Evolutionary conservation across 257 asterid species (phyloP).

Genomic region (Solanum peruvianum): DNA sequence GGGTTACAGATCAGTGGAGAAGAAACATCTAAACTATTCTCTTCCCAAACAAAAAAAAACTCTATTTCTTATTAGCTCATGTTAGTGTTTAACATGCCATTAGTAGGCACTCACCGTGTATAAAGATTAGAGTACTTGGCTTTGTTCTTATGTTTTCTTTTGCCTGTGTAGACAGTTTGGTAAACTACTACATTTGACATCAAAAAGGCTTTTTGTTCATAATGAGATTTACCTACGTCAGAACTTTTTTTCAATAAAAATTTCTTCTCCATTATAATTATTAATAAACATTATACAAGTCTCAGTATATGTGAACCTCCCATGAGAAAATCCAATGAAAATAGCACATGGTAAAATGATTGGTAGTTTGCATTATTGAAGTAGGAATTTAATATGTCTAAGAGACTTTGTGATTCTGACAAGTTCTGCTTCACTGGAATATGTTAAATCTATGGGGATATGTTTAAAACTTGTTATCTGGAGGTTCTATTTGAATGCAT

Average conservation of each 20-base stretch:
- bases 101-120: neutral
- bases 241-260: neutral
- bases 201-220: neutral
- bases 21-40: slow-evolving; percentile 5
- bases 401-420: neutral
- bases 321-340: neutral
- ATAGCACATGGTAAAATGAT: neutral
- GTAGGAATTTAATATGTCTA: neutral
- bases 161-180: neutral
- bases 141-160: neutral
- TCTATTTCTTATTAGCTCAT: neutral
- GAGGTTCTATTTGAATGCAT: neutral
- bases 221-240: neutral
- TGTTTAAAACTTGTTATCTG: neutral
- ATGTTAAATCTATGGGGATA: neutral
- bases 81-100: neutral
- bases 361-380: neutral
- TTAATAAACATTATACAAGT: no score
- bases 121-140: neutral
- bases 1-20: slow-evolving; percentile 16
- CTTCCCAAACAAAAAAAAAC: neutral
- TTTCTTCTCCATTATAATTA: neutral
- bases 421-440: neutral
- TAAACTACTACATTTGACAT: neutral
- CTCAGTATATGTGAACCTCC: neutral